Base-by-base conservation (phyloP, 2,329 filamentous ascomycete species). In the Teratosphaeria epicoccoides region DNA sequence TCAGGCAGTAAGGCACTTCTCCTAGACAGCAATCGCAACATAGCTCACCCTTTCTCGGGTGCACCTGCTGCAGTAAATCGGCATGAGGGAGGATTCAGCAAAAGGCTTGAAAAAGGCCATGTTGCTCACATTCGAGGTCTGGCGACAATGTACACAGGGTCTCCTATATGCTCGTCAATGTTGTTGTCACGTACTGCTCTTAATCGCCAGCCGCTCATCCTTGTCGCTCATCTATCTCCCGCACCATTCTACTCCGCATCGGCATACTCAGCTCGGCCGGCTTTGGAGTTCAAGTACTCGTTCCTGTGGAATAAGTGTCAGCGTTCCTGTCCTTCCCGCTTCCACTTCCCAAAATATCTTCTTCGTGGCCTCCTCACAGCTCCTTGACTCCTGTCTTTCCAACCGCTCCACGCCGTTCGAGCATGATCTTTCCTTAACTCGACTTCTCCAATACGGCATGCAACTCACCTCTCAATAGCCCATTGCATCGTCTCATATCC, bases 401-500 rank as follows among this genome's bases (percentile, higher is more conserved):
- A 9, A 33, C 28, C 28, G 28, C 28, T 9, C 9, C 28, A 33
- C 28, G 9, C 24, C 9, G 43, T 20, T 49, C 4, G 5, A 10
- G 25, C 29, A 9, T 25, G 25, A 5, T 26, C 46, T 48, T 4
- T 40, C n/a, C 20, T 28, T 17, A 6, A 20, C 33, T 40, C 33
- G 5, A 17, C 1, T 20, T 24, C 23, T 43, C 24, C 24, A 24
- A 26, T 25, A 24, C 5, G 20, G n/a, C 40, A 10, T 14, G 23
- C 9, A 14, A 74, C 83, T 63, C 80, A 97, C 93, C 83, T 82
- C 75, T 95, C 84, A 66, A 81, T 84, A 60, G 93, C 91, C 93
- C 93, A 98, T 69, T 86, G 74, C 84, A 97, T 87, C 60, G 82
- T 68, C 68, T 83, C 82, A 76, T 97, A 98, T 61, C 80, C 89